Percentiles rank a stretch among this genome's conserved stretches.
Conservation (phyloP, 108 stramenopile species). For the Asterionellopsis glacialis region DNA sequence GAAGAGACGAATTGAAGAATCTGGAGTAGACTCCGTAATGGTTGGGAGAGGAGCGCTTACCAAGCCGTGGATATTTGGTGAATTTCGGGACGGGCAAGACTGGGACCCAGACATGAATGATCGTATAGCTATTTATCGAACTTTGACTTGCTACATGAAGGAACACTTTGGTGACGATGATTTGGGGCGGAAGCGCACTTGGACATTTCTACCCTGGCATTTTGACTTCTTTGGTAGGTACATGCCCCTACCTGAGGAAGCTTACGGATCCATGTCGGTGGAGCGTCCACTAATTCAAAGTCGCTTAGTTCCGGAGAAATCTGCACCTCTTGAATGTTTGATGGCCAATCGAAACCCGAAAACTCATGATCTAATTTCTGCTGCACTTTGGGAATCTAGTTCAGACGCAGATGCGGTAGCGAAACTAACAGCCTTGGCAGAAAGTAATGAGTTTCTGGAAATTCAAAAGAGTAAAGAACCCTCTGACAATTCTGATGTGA, state of each 20-base stretch:
- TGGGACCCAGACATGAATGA: conserved; percentile 22
- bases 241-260: conserved; percentile 17
- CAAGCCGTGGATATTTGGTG: conserved; percentile 44
- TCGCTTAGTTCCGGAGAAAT: conserved; percentile 8
- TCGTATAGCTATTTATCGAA: conserved; percentile 23
- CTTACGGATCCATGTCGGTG: conserved; percentile 4
- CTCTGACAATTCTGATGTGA: background rate
- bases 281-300: conserved; percentile 25
- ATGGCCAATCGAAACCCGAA: conserved; percentile 17
- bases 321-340: conserved; percentile 24
- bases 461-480: conserved; percentile 8
- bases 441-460: conserved; percentile 21
- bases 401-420: conserved; percentile 17
- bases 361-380: conserved; percentile 24
- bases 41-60: conserved; percentile 41
- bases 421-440: conserved; percentile 16
- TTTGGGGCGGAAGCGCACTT: conserved; percentile 33
- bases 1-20: conserved; percentile 20
- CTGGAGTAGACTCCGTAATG: conserved; percentile 35
- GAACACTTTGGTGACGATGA: conserved; percentile 44
- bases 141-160: conserved; percentile 32
- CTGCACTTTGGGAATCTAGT: conserved; percentile 24
- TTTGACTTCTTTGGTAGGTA: conserved; percentile 37
- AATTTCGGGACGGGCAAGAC: conserved; percentile 5
- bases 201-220: conserved; percentile 49